Evolutionary conservation across 176 grass and related monocot genomes (phyloP).

Genomic region (Pharus latifolius): DNA sequence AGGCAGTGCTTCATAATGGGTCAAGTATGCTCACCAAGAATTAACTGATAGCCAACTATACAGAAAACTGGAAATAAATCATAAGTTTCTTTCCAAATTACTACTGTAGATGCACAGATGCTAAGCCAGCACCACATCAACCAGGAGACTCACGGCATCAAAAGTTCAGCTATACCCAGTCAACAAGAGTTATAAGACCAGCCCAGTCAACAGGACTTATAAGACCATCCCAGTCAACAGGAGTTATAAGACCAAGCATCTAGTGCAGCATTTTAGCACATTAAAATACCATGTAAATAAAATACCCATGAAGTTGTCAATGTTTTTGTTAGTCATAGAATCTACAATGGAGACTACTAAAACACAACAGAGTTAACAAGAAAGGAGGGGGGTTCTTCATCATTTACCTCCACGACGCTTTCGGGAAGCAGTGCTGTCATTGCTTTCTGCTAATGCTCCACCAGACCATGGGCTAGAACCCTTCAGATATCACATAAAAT

Average conservation of each 20-base stretch:
- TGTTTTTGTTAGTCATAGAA: too few relatives aligned
- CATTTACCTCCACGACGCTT: conserved; percentile 83
- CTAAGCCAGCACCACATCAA: too few relatives aligned
- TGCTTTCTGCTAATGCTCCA: conserved; percentile 58
- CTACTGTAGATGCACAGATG: too few relatives aligned
- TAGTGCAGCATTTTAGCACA: too few relatives aligned
- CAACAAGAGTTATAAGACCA: background rate
- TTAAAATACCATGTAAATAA: too few relatives aligned
- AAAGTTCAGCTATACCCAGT: background rate
- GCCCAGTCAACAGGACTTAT: too few relatives aligned
- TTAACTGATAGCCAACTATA: background rate
- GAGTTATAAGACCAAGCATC: too few relatives aligned
- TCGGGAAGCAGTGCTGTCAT: conserved; percentile 69
- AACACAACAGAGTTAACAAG: background rate
- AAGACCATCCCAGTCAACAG: too few relatives aligned
- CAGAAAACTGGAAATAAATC: background rate
- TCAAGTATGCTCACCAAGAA: background rate
- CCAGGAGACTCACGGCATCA: too few relatives aligned
- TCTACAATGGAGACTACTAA: background rate
- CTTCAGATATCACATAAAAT: conserved; percentile 22
- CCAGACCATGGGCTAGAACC: conserved; percentile 64
- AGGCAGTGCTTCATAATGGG: background rate
- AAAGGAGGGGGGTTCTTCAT: background rate
- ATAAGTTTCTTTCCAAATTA: too few relatives aligned
- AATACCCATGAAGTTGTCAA: too few relatives aligned